phyloP scores from a whole-genome alignment of 768 basidiomycete genomes.

The Leccinum uliginosum region DNA sequence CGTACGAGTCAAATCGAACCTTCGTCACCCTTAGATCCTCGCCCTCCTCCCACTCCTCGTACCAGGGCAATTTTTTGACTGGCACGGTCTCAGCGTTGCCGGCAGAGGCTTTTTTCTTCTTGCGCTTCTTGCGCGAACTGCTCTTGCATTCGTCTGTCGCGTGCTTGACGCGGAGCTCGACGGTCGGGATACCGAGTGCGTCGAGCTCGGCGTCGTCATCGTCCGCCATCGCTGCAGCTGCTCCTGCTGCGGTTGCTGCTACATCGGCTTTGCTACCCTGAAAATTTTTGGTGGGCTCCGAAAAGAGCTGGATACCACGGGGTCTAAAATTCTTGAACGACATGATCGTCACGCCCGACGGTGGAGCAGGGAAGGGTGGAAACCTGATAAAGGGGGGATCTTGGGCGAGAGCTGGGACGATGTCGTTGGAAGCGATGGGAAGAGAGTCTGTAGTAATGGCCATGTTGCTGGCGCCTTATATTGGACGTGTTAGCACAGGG shows the following conservation, averaged over 20 bases:
- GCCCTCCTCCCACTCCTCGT: slow-evolving; percentile 65
- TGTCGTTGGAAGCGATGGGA: slow-evolving; percentile 15
- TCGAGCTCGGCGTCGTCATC: slow-evolving; percentile 55
- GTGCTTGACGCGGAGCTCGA: slow-evolving; percentile 51
- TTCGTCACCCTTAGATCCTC: slow-evolving; percentile 45
- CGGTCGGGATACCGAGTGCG: slow-evolving; percentile 61
- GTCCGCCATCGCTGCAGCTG: not conserved
- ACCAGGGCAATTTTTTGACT: slow-evolving; percentile 46
- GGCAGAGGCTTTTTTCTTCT: slow-evolving; percentile 30
- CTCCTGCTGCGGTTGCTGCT: slow-evolving; percentile 1
- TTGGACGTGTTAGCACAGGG: slow-evolving; percentile 13
- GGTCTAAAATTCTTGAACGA: slow-evolving; percentile 57
- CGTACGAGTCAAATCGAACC: slow-evolving; percentile 50
- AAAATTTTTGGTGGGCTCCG: slow-evolving; percentile 28
- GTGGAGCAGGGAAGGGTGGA: slow-evolving; percentile 46
- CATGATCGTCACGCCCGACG: slow-evolving; percentile 43
- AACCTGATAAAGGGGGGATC: slow-evolving; percentile 31
- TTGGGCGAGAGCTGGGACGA: not conserved
- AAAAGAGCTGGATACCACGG: slow-evolving; percentile 50
- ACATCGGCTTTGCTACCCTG: slow-evolving; percentile 25
- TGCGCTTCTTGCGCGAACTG: slow-evolving; percentile 49
- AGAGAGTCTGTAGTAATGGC: slow-evolving; percentile 5
- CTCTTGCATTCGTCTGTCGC: slow-evolving; percentile 53
- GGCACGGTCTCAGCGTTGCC: slow-evolving; percentile 12
- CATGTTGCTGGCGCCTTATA: slow-evolving; percentile 15